Percentiles rank a stretch among this genome's conserved stretches.
Conservation (phyloP, 2,329 filamentous ascomycete species). For the Fusarium nodosum region DNA sequence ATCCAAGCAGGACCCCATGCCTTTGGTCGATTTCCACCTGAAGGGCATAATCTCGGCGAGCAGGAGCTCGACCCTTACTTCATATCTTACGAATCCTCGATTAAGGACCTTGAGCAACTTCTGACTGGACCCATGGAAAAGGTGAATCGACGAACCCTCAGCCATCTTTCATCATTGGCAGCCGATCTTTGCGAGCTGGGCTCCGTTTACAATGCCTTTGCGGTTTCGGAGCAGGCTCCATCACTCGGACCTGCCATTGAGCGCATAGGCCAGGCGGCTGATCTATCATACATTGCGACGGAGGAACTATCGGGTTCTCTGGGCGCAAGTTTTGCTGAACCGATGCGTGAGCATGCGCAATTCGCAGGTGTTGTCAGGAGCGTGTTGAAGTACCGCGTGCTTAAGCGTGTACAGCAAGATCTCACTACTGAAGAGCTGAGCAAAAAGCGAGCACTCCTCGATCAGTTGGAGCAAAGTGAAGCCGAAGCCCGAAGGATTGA, state of each 20-base stretch:
- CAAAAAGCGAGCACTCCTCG: slow-evolving; percentile 85
- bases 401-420: slow-evolving; percentile 97
- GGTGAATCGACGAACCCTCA: slow-evolving; percentile 90
- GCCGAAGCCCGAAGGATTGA: slow-evolving; percentile 93
- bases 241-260: slow-evolving; percentile 94
- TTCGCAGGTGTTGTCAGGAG: slow-evolving; percentile 94
- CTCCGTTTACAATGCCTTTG: slow-evolving; percentile 97
- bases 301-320: slow-evolving; percentile 89
- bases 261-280: slow-evolving; percentile 91
- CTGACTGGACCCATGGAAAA: slow-evolving; percentile 96
- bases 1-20: slow-evolving; percentile 66
- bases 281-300: slow-evolving; percentile 95
- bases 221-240: slow-evolving; percentile 89
- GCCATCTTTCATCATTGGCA: slow-evolving; percentile 85
- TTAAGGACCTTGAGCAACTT: slow-evolving; percentile 89
- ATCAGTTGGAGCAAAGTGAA: slow-evolving; percentile 93
- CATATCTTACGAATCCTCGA: slow-evolving; percentile 90
- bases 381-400: slow-evolving; percentile 88
- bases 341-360: slow-evolving; percentile 97
- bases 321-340: slow-evolving; percentile 95
- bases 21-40: slow-evolving; percentile 85
- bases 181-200: slow-evolving; percentile 93
- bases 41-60: slow-evolving; percentile 81
- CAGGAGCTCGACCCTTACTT: slow-evolving; percentile 97
- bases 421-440: slow-evolving; percentile 94